Evolutionary conservation across 1,284 basidiomycete genomes (phyloP), one percentile per base, ranked within the genome.

Genomic region (Sphagnurus paluster): DNA sequence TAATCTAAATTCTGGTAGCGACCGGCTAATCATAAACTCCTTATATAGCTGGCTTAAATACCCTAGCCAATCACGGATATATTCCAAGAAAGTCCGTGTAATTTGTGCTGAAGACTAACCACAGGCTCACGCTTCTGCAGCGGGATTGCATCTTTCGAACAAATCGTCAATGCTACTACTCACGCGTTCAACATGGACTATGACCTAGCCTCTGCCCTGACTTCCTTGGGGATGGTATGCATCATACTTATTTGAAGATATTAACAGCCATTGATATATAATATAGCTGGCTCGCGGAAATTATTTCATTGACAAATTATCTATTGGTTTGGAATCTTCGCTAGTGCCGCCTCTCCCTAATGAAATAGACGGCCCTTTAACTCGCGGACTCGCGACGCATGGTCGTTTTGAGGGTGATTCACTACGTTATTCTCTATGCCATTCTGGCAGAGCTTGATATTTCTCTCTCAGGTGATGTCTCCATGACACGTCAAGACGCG

Each of bases 61-160:
- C 51, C 7, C 26, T 53, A 25, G 51, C 51, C 10, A 53, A 53
- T 38, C 51, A 53, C 40, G 51, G 51, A 8, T 53, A 50, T 39
- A 25, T 53, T 25, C 48, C 51, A 13, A 44, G 48, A 37, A 53
- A 50, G 51, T 53, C 29, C 41, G 48, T 44, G 17, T 13, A 5
- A 7, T 23, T 24, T 13, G 11, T 4, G 14, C 17, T 16, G 9
- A 37, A 28, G 16, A 7, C 25, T 33, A 4, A 5, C 13, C 7
- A 8, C 14, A n/a, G 1, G 11, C 34, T 30, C 19, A 36, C 21
- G 5, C 25, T 7, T 19, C 5, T 34, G 7, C 21, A 52, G 51
- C 35, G 51, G 51, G 7, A 35, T 50, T 16, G 51, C 51, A 20
- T 47, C 48, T 9, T 53, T 50, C 19, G 51, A 47, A 14, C 39